Percentiles rank a stretch among this genome's conserved stretches.
Conservation (phyloP, 2,329 filamentous ascomycete species). For the Aspergillus niger region DNA sequence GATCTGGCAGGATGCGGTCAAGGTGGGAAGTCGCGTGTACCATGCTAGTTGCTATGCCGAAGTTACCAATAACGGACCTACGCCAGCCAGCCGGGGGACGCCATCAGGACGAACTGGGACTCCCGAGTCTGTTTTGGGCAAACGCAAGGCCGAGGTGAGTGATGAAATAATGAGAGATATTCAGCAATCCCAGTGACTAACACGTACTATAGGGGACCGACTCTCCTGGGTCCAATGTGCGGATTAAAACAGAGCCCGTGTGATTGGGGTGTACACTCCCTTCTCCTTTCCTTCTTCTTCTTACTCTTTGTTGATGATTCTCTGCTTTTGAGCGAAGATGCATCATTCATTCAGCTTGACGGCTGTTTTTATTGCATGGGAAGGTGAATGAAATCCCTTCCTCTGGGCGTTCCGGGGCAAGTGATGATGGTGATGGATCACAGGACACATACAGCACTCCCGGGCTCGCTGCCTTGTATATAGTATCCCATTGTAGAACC, state of each 20-base stretch:
- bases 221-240: constrained; percentile 35
- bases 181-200: constrained; percentile 5
- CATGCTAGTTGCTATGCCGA: constrained; percentile 89
- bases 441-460: not conserved
- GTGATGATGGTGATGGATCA: constrained; percentile 2
- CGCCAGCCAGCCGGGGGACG: constrained; percentile 32
- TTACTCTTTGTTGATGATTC: constrained; percentile 8
- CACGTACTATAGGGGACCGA: constrained; percentile 32
- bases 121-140: constrained; percentile 68
- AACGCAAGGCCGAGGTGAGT: constrained; percentile 70
- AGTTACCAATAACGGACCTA: constrained; percentile 66
- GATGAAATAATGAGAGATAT: not conserved
- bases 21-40: constrained; percentile 77
- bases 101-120: constrained; percentile 51
- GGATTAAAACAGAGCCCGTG: constrained; percentile 43
- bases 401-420: not conserved
- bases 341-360: constrained; percentile 22
- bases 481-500: not conserved
- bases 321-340: constrained; percentile 7
- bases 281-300: not conserved
- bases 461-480: constrained; percentile 2
- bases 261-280: constrained; percentile 23
- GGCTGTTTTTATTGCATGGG: constrained; percentile 16
- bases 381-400: not conserved
- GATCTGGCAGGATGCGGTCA: constrained; percentile 89